These are phyloP conservation scores for Zymoseptoria brevis DNA, from an alignment of 2,329 filamentous ascomycete species.

Conservation along the genomic window DNA sequence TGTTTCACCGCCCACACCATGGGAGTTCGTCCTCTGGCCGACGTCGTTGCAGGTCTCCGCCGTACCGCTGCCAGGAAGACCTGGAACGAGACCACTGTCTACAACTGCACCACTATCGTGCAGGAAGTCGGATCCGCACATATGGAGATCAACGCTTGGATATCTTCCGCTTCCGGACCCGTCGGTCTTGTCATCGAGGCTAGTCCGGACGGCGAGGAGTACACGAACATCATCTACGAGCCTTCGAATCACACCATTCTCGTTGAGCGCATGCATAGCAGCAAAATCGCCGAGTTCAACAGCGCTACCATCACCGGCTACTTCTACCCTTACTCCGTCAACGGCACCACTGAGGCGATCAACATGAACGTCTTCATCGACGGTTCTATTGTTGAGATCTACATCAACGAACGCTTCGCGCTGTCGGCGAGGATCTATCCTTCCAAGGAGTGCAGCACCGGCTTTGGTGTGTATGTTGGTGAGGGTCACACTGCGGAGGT, in stretches of 20 bases:
- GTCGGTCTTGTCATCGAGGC: slow-evolving; percentile 38
- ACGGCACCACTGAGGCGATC: slow-evolving; percentile 31
- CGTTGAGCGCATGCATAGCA: slow-evolving; percentile 38
- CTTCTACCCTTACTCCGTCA: slow-evolving; percentile 39
- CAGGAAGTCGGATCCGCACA: slow-evolving; percentile 28
- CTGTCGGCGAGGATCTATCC: slow-evolving; percentile 41
- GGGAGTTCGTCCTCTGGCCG: slow-evolving; percentile 36
- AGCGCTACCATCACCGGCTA: slow-evolving; percentile 40
- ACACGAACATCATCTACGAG: slow-evolving; percentile 39
- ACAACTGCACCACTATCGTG: slow-evolving; percentile 23
- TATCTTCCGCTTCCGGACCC: slow-evolving; percentile 31
- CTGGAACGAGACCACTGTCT: slow-evolving; percentile 18
- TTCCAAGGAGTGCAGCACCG: slow-evolving; percentile 35
- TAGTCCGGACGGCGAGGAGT: slow-evolving; percentile 37
- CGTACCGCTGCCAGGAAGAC: slow-evolving; percentile 20
- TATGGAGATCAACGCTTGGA: slow-evolving; percentile 35
- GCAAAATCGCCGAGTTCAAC: slow-evolving; percentile 35
- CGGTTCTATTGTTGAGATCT: slow-evolving; percentile 41
- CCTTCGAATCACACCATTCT: slow-evolving; percentile 41
- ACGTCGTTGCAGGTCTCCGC: slow-evolving; percentile 37
- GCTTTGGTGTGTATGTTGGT: slow-evolving; percentile 36
- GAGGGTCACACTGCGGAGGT: slow-evolving; percentile 28
- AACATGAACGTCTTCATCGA: slow-evolving; percentile 41
- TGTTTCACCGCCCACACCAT: slow-evolving; percentile 37
- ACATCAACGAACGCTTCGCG: slow-evolving; percentile 38